phyloP scores from a whole-genome alignment of 163 green algal species.

The Smithsoniella earleae region DNA sequence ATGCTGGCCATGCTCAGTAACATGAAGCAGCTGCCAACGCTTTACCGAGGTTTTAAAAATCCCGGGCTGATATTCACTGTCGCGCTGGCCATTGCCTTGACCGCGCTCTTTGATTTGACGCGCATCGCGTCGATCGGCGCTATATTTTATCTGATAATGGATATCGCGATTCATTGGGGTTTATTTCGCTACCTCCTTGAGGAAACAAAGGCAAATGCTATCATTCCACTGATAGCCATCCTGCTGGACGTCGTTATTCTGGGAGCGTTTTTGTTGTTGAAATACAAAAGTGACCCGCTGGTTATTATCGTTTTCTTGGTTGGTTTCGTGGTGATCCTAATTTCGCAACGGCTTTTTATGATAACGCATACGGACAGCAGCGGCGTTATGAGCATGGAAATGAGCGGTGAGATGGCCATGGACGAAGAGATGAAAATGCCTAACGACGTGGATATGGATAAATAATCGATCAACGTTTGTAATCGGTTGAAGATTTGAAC shows the following conservation, averaged over 20 bases:
- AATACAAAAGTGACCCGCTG: neutral
- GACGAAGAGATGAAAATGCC: too few relatives aligned
- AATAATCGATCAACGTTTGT: too few relatives aligned
- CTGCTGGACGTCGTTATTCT: neutral
- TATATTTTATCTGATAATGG: constrained; percentile 17
- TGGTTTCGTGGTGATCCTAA: neutral
- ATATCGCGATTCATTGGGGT: constrained; percentile 9
- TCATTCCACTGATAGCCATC: neutral
- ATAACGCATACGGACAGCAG: too few relatives aligned
- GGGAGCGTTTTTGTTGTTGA: neutral
- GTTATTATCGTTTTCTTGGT: neutral
- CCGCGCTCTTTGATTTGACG: neutral
- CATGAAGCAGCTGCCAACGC: too few relatives aligned
- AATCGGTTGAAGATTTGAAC: too few relatives aligned
- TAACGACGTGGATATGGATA: too few relatives aligned
- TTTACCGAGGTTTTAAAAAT: too few relatives aligned
- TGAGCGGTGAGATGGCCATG: too few relatives aligned
- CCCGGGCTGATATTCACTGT: too few relatives aligned
- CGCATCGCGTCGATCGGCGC: constrained; percentile 8
- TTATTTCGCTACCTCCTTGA: neutral
- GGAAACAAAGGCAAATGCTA: neutral
- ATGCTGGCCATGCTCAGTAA: too few relatives aligned
- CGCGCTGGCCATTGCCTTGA: too few relatives aligned
- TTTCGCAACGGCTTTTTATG: neutral
- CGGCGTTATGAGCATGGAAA: too few relatives aligned